Evolutionary conservation across 768 basidiomycete genomes (phyloP), one percentile per base, ranked within the genome.

Genomic region (Pisolithus microcarpus): DNA sequence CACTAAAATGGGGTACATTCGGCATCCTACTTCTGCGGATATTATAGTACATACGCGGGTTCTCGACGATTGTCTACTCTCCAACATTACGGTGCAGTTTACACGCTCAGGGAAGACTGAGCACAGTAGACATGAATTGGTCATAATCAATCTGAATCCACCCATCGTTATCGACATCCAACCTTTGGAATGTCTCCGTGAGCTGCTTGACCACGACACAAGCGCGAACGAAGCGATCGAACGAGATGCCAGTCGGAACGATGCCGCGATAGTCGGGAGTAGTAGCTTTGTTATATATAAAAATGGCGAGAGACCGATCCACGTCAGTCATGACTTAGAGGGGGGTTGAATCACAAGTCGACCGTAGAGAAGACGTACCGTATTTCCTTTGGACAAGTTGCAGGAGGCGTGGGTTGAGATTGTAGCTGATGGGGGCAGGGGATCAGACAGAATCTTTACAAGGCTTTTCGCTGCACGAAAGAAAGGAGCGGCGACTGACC

Each of bases 171-270:
- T 91, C 78, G 28, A 75, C 73, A 56, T 91, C 88, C 46, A 84
- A 72, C 43, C 73, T 65, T 50, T 74, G 73, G 73, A 90, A 90
- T 31, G 79, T 66, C 68, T 91, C 88, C 36, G 77, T 80, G 57
- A 88, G 72, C 63, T 87, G 85, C 70, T 85, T 88, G 53, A 89
- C 77, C 10, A 81, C 84, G 52, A 92, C 89, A 58, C 89, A 91
- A 21, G 86, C 87, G 50, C 89, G 80, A 23, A 91, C 85, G 72
- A 91, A 91, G 56, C 88, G 84, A 65, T 91, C 90, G 60, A 91
- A 91, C 5, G 82, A 78, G 70, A 91, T 88, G 0, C 87, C 87
- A 1, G 75, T 70, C n/a, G 57, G 54, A 2, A 72, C 64, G 3
- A 59, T 68, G 1, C 65, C 67, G 31, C 61, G 60, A 37, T 62